Conservation (phyloP, 1,284 basidiomycete genomes). For the Leccinum solheimii region DNA sequence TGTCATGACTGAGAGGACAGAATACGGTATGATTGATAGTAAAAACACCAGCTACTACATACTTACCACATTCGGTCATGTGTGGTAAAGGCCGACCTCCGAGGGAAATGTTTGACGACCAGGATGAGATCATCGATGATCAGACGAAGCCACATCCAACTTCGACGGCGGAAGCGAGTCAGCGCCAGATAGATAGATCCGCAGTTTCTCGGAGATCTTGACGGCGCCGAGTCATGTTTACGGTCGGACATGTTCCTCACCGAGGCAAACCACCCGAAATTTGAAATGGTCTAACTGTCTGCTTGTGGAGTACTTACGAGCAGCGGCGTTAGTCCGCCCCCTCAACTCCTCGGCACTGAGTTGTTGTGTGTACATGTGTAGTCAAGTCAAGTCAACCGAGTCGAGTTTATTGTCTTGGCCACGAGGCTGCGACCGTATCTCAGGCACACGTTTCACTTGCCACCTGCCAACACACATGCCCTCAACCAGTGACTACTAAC, state of each 20-base stretch:
- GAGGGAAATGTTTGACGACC: neutral
- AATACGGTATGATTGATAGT: neutral
- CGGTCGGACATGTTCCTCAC: neutral
- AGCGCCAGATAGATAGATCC: neutral
- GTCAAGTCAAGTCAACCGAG: slow-evolving; percentile 2
- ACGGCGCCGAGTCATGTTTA: neutral
- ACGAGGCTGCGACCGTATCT: slow-evolving; percentile 1
- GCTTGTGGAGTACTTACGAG: no score
- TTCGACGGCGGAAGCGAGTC: neutral
- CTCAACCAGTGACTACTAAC: neutral
- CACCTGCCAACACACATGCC: neutral
- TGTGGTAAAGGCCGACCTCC: neutral
- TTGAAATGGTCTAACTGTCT: neutral
- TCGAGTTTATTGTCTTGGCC: neutral
- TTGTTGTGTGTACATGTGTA: neutral
- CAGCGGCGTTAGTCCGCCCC: no score
- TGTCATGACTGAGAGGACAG: neutral
- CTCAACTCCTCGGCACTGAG: no score
- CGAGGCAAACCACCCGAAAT: neutral
- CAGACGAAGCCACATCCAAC: neutral
- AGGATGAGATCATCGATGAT: neutral
- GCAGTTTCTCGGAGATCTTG: neutral
- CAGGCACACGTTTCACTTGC: slow-evolving; percentile 10
- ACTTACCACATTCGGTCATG: neutral
- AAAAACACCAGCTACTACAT: neutral